Conservation (phyloP, 441 rosid genomes). For the Arabidopsis hybrid region DNA sequence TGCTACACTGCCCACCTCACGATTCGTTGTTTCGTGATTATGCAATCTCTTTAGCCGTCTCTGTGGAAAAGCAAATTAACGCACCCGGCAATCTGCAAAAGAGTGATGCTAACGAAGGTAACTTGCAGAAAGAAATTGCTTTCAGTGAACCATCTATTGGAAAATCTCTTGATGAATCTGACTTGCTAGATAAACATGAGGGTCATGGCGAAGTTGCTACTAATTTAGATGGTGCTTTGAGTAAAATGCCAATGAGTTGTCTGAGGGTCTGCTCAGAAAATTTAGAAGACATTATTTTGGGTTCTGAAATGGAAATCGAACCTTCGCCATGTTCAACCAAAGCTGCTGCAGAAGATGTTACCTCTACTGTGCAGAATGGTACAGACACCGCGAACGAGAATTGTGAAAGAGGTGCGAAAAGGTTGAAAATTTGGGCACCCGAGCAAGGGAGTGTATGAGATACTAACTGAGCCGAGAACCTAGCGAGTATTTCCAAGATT, state of each 20-base stretch:
- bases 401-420: constrained; percentile 34
- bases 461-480: constrained; percentile 7
- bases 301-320: constrained; percentile 28
- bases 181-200: constrained; percentile 8
- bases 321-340: constrained; percentile 21
- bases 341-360: constrained; percentile 10
- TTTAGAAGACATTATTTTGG: not conserved
- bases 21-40: constrained; percentile 85
- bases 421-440: constrained; percentile 28
- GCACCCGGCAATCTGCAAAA: constrained; percentile 32
- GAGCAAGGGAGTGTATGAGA: constrained; percentile 26
- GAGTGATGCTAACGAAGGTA: constrained; percentile 11
- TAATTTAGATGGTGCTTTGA: constrained; percentile 35
- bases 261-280: constrained; percentile 16
- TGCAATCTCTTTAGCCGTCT: constrained; percentile 70
- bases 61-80: constrained; percentile 65
- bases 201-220: constrained; percentile 8
- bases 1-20: constrained; percentile 64
- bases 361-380: constrained; percentile 8
- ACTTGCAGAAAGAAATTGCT: constrained; percentile 13
- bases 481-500: constrained; percentile 10
- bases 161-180: constrained; percentile 23
- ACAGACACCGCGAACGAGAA: constrained; percentile 16
- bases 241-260: constrained; percentile 14
- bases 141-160: constrained; percentile 5